phyloP scores from a whole-genome alignment of 345 rosid species.

The Salix purpurea region DNA sequence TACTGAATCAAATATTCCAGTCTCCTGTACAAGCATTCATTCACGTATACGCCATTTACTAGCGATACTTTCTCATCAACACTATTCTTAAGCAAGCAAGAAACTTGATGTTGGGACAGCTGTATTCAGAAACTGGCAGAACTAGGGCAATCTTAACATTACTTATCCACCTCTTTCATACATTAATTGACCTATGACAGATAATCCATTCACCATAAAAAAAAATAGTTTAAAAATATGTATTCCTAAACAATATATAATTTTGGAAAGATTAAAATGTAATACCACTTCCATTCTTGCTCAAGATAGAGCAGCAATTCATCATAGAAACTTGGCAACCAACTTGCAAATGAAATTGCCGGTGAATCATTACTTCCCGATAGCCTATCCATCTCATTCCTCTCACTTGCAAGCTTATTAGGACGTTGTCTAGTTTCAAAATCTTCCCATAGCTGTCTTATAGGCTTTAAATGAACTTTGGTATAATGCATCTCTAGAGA shows the following conservation, averaged over 20 bases:
- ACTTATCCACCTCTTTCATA: too few species aligned
- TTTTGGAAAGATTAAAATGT: not conserved
- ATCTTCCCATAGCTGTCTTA: constrained; percentile 92
- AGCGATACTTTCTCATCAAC: not conserved
- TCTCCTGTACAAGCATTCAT: not conserved
- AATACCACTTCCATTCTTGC: constrained; percentile 98
- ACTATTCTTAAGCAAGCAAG: not conserved
- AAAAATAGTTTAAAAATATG: not conserved
- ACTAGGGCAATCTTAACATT: not conserved
- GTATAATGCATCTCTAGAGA: constrained; percentile 86
- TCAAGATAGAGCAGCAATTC: constrained; percentile 91
- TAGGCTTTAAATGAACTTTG: constrained; percentile 76
- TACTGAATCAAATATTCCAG: not conserved
- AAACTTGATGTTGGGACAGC: not conserved
- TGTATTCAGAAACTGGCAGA: too few species aligned
- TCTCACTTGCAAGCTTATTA: constrained; percentile 56
- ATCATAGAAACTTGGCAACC: constrained; percentile 95
- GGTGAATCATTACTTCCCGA: constrained; percentile 42
- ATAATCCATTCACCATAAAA: not conserved
- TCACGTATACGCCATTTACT: not conserved
- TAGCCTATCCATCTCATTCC: constrained; percentile 52
- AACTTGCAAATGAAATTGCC: constrained; percentile 59
- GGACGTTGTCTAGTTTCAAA: constrained; percentile 63
- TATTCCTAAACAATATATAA: not conserved
- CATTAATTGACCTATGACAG: not conserved